phyloP scores from a whole-genome alignment of 441 rosid genomes.

The Macaranga tanarius region DNA sequence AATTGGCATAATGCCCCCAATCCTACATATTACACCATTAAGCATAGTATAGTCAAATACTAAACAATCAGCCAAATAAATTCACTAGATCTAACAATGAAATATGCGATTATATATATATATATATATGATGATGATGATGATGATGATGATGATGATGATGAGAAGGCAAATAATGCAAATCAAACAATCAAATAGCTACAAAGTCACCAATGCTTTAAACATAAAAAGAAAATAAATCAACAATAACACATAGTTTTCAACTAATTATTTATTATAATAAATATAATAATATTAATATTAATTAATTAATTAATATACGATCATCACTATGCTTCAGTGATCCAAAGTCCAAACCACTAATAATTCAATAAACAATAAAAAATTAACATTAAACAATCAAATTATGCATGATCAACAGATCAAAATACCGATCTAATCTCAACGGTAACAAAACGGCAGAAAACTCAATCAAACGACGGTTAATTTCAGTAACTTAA shows the following conservation, averaged over 20 bases:
- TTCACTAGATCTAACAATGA: constrained; percentile 1
- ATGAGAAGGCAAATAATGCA: too few species aligned
- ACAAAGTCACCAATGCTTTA: too few species aligned
- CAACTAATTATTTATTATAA: too few species aligned
- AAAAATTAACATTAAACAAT: neutral
- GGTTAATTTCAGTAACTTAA: neutral
- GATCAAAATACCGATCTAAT: neutral
- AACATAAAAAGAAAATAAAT: neutral
- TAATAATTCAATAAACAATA: neutral
- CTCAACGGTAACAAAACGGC: neutral
- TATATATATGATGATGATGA: too few species aligned
- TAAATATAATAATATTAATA: neutral
- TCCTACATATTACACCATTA: too few species aligned
- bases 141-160: too few species aligned
- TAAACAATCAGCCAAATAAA: neutral
- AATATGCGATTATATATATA: neutral
- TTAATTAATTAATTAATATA: too few species aligned
- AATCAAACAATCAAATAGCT: too few species aligned
- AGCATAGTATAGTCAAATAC: neutral
- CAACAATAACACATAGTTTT: neutral
- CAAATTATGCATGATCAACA: neutral
- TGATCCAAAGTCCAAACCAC: constrained; percentile 3
- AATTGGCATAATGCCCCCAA: neutral
- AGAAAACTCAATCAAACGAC: neutral
- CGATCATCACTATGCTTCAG: neutral